These are phyloP conservation scores for Ploettnerulaceae sp. DNA, from an alignment of 2,329 filamentous ascomycete genomes.

Conservation along the genomic window DNA sequence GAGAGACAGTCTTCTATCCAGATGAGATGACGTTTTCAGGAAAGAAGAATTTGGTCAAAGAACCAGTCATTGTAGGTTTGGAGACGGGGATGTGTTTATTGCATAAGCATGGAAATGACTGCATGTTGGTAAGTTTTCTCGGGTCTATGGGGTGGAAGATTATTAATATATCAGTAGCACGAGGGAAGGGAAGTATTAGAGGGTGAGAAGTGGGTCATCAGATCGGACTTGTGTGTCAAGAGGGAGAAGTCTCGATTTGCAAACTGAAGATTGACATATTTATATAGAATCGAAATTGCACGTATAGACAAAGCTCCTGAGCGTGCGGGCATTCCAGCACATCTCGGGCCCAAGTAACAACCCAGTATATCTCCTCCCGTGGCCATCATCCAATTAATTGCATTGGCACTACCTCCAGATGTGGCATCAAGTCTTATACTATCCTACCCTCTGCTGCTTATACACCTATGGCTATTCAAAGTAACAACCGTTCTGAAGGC, in stretches of 20 bases:
- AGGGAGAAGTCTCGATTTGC: slow-evolving; percentile 35
- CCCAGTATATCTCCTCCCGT: no score
- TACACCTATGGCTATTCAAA: no score
- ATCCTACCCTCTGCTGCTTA: no score
- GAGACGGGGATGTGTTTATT: slow-evolving; percentile 83
- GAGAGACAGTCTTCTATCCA: slow-evolving; percentile 89
- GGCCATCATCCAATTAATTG: no score
- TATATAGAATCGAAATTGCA: no score
- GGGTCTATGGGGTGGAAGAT: no score
- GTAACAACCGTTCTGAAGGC: no score
- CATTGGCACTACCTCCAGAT: no score
- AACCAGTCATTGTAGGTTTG: slow-evolving; percentile 66
- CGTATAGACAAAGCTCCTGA: no score
- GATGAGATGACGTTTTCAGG: slow-evolving; percentile 47
- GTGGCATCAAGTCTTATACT: no score
- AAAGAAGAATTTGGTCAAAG: slow-evolving; percentile 41
- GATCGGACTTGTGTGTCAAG: slow-evolving; percentile 73
- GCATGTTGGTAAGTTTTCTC: slow-evolving; percentile 60
- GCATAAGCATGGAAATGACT: slow-evolving; percentile 85
- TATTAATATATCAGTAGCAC: slow-evolving; percentile 46
- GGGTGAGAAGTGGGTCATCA: slow-evolving; percentile 87
- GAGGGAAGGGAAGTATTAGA: slow-evolving; percentile 74
- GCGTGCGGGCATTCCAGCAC: no score
- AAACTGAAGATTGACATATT: not conserved
- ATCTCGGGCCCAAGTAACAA: no score